Evolutionary conservation across 495 filamentous ascomycete genomes (phyloP), one percentile per base, ranked within the genome.

Genomic region (Lophiostoma macrostomum): DNA sequence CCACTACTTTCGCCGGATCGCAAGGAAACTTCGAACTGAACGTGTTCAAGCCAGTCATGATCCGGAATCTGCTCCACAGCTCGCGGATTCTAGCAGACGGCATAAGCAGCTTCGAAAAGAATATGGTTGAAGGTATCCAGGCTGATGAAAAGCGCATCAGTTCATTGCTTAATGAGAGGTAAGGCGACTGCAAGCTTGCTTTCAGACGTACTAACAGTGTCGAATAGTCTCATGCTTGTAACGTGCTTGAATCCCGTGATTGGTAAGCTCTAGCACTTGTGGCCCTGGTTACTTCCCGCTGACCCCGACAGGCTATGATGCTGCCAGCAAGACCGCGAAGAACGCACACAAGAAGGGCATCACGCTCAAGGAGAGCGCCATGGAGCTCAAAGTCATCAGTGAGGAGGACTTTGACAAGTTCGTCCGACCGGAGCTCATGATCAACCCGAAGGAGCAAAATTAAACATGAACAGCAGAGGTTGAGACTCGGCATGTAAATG

Each of bases 1-100:
- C 93, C 25, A 80, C 87, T 37, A 96, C 91, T 16, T 84, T 97
- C 45, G 87, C 89, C 52, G 93, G 91, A 63, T 94, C 94, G 78
- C 94, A 91, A 74, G 93, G 93, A 50, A 94, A 98, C 74, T 98
- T 98, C 64, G 93, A 98, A 70, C 81, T 98, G 61, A 98, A 98
- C 71, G 93, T 98, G 37, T 98, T 96, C 82, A 98, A 98, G 80
- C 93, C 93, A 27, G 78, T 96, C 35, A 77, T 98, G 64, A 97
- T 98, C 74, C 78, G 85, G 67, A 97, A 97, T 75, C 74, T 96
- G 54, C 79, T 98, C 25, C 93, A 97, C 78, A 93, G 88, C 72
- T 73, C 85, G 41, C 80, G 91, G 44, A 80, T 98, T 42, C 74
- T 98, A 27, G 78, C 87, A 39, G 93, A 98, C 65, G 88, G 87